Evolutionary conservation across 805 yeast genomes (phyloP).

Genomic region (Dipodascopsis uninucleata): DNA sequence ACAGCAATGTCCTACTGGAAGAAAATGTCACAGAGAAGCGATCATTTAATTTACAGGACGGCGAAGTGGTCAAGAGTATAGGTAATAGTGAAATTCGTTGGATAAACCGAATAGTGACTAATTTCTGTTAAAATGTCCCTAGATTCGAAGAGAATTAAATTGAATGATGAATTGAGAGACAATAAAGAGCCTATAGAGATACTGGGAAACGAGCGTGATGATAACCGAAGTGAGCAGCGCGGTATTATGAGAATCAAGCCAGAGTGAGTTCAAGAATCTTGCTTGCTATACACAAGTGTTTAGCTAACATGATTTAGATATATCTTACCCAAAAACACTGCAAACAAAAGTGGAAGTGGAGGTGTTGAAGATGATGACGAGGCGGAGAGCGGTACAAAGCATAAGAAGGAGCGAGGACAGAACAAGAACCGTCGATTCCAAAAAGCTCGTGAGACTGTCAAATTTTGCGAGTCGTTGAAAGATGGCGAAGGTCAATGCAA

Average conservation of each 20-base stretch:
- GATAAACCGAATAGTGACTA: too few species aligned
- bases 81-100: too few species aligned
- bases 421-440: conserved; percentile 75
- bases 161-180: not conserved
- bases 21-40: too few species aligned
- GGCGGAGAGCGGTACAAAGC: conserved; percentile 41
- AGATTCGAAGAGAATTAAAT: too few species aligned
- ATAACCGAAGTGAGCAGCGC: not conserved
- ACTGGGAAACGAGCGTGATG: not conserved
- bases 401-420: conserved; percentile 62
- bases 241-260: conserved; percentile 77
- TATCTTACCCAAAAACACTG: conserved; percentile 16
- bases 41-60: too few species aligned
- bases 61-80: too few species aligned
- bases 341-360: conserved; percentile 34
- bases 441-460: conserved; percentile 60
- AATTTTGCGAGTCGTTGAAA: conserved; percentile 58
- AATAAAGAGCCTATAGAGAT: not conserved
- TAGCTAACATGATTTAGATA: not conserved
- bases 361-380: conserved; percentile 50
- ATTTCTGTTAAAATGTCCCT: too few species aligned
- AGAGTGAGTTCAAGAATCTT: conserved; percentile 49
- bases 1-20: too few species aligned
- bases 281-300: not conserved
- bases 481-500: conserved; percentile 33